Percentiles rank a stretch among this genome's conserved stretches.
Evolutionary conservation across 495 filamentous ascomycete species (phyloP).

Genomic region (Viridothelium virens): DNA sequence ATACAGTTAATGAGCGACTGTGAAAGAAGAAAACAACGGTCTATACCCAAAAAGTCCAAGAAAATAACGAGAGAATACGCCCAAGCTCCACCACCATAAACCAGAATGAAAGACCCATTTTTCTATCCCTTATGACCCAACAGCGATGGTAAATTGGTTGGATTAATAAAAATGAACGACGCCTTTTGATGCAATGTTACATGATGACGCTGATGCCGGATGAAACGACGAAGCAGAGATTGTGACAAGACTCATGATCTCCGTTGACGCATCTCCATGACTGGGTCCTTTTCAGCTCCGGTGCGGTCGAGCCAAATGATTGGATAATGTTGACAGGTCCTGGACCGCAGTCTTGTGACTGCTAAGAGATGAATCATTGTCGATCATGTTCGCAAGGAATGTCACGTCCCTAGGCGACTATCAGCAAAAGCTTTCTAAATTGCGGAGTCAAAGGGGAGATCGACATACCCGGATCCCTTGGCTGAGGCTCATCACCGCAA

Average conservation of each 20-base stretch:
- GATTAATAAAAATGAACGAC: background rate
- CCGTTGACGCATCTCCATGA: background rate
- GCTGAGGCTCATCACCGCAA: slow-evolving; percentile 6
- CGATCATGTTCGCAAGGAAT: background rate
- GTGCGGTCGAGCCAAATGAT: background rate
- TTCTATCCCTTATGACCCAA: background rate
- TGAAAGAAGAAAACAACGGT: background rate
- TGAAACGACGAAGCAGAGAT: background rate
- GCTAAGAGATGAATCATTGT: background rate
- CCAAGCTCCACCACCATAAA: background rate
- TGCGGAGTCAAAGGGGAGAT: background rate
- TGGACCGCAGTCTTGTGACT: background rate
- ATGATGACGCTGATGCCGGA: slow-evolving; percentile 4
- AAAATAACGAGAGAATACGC: background rate
- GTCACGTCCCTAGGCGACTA: background rate
- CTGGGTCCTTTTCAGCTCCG: background rate
- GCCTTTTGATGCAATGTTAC: background rate
- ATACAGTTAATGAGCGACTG: background rate
- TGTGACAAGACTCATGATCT: background rate
- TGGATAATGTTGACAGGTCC: background rate
- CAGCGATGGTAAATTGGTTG: background rate
- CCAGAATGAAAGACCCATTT: background rate
- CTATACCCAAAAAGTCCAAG: background rate
- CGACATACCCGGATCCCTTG: slow-evolving; percentile 3
- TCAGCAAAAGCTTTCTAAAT: background rate